Evolutionary conservation across 2,329 filamentous ascomycete species (phyloP).

Genomic region (Plectosphaerella sp.): DNA sequence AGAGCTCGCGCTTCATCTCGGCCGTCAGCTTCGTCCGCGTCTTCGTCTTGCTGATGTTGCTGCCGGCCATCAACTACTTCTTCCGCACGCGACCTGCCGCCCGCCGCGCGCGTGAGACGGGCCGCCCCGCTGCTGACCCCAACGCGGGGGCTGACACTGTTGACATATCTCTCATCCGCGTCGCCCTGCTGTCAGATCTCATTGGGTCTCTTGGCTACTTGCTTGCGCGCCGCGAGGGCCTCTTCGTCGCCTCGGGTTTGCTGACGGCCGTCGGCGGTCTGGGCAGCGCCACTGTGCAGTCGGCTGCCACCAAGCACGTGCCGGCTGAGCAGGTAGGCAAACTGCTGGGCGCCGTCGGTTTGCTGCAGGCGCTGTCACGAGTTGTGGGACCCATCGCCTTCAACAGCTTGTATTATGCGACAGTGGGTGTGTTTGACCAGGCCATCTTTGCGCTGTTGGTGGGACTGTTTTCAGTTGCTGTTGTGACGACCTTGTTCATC

Average conservation of each 20-base stretch:
- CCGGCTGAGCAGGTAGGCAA: conserved; percentile 77
- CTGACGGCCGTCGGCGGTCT: conserved; percentile 77
- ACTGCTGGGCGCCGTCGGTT: conserved; percentile 80
- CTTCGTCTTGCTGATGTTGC: conserved; percentile 64
- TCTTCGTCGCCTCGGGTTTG: conserved; percentile 70
- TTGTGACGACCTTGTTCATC: conserved; percentile 66
- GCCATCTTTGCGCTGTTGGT: conserved; percentile 76
- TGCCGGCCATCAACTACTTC: conserved; percentile 73
- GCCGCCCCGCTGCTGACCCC: conserved; percentile 30
- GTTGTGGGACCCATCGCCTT: conserved; percentile 79
- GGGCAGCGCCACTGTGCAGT: conserved; percentile 78
- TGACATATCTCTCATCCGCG: conserved; percentile 72
- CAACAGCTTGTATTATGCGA: conserved; percentile 79
- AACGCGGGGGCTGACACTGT: conserved; percentile 70
- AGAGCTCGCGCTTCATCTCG: conserved; percentile 77
- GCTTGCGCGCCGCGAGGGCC: conserved; percentile 51
- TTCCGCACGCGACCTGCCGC: conserved; percentile 56
- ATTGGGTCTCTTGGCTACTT: conserved; percentile 73
- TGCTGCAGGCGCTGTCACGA: conserved; percentile 77
- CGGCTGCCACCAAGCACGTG: conserved; percentile 85
- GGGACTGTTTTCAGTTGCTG: conserved; percentile 59
- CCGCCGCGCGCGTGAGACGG: conserved; percentile 32
- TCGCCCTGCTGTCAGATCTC: conserved; percentile 71
- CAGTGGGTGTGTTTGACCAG: conserved; percentile 73
- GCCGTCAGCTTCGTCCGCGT: conserved; percentile 76